Evolutionary conservation across 345 rosid genomes (phyloP).

Genomic region (Acer negundo): DNA sequence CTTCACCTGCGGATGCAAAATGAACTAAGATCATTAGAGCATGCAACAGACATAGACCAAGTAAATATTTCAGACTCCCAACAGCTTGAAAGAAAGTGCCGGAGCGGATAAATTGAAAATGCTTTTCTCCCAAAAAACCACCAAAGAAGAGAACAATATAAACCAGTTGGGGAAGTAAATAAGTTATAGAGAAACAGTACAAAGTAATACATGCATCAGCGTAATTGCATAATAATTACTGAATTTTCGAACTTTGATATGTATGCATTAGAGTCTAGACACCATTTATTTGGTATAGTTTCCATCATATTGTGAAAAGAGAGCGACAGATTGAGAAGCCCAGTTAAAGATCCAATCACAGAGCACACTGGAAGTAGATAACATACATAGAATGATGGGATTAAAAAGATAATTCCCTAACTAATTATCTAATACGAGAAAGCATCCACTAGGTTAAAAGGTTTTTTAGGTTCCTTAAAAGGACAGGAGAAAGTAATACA

Average conservation of each 20-base stretch:
- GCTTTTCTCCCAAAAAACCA: neutral
- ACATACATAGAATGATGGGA: neutral
- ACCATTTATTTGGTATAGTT: neutral
- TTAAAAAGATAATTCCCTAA: neutral
- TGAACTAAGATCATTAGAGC: neutral
- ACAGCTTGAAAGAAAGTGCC: conserved; percentile 1
- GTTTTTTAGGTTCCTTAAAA: neutral
- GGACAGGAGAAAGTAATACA: neutral
- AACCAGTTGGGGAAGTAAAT: neutral
- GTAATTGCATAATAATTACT: neutral
- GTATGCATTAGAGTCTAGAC: neutral
- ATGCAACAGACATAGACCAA: neutral
- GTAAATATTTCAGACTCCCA: neutral
- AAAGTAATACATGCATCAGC: neutral
- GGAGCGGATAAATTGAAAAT: neutral
- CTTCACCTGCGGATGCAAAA: conserved; percentile 32
- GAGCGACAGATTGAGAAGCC: neutral
- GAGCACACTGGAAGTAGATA: neutral
- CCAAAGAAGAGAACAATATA: neutral
- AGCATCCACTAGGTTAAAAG: neutral
- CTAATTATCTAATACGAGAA: neutral
- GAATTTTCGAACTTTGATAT: neutral
- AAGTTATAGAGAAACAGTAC: neutral
- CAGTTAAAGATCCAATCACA: neutral
- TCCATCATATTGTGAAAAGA: neutral